Conservation (phyloP, 352 stramenopile species). For the Thraustochytrium sp. region DNA sequence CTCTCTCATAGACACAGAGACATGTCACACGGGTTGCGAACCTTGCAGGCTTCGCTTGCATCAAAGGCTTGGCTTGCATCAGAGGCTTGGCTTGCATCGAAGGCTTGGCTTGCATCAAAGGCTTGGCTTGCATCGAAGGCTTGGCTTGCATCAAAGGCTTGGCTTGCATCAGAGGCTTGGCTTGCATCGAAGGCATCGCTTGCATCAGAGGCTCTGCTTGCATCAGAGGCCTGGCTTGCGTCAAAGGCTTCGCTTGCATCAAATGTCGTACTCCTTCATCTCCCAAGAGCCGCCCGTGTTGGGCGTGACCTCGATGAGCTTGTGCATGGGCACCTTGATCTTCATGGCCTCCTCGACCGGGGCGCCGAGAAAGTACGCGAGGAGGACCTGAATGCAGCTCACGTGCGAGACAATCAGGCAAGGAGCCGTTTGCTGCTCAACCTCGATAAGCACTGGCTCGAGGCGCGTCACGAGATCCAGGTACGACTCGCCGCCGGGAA, state of each 20-base stretch:
- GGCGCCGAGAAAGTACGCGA: conserved; percentile 31
- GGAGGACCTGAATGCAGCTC: conserved; percentile 29
- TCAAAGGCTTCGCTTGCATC: background rate
- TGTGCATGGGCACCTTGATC: conserved; percentile 42
- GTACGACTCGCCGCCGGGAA: conserved; percentile 37
- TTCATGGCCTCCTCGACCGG: conserved; percentile 42
- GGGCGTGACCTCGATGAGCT: conserved; percentile 32
- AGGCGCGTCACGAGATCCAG: conserved; percentile 30
- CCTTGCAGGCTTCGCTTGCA: no score
- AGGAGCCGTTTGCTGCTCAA: conserved; percentile 42
- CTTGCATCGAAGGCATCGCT: no score
- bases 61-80: no score
- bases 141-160: no score
- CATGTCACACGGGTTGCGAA: no score
- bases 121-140: no score
- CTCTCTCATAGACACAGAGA: no score
- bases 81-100: no score
- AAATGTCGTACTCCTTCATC: conserved; percentile 40
- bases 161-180: no score
- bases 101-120: no score
- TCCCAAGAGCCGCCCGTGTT: conserved; percentile 36
- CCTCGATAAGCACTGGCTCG: conserved; percentile 37
- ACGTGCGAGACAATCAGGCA: conserved; percentile 38
- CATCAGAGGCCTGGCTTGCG: background rate
- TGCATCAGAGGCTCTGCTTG: no score